These are phyloP conservation scores for Oxytropis ochrocephala DNA, from an alignment of 306 rosid genomes.

Conservation along the genomic window DNA sequence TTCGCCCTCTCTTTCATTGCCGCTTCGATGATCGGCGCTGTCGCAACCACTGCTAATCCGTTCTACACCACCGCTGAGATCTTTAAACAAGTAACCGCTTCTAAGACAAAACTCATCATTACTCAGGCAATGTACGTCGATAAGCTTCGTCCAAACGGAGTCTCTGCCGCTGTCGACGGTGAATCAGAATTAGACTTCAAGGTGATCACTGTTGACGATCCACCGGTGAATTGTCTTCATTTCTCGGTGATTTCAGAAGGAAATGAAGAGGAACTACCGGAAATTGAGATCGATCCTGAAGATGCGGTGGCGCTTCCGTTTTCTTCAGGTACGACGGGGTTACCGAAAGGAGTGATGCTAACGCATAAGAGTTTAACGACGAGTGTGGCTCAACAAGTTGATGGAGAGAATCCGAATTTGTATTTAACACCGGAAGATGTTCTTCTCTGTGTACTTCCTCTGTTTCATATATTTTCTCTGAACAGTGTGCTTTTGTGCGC, in stretches of 20 bases:
- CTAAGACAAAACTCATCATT: slow-evolving; percentile 52
- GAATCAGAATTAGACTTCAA: slow-evolving; percentile 26
- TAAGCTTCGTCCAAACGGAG: slow-evolving; percentile 34
- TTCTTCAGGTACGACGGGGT: slow-evolving; percentile 89
- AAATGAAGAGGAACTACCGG: slow-evolving; percentile 32
- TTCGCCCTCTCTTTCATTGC: slow-evolving; percentile 64
- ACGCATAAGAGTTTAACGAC: slow-evolving; percentile 69
- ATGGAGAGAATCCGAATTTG: slow-evolving; percentile 79
- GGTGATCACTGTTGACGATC: slow-evolving; percentile 47
- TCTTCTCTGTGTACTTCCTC: slow-evolving; percentile 69
- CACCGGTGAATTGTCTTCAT: slow-evolving; percentile 61
- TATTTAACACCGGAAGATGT: slow-evolving; percentile 50
- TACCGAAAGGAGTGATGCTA: slow-evolving; percentile 74
- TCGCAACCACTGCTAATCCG: slow-evolving; percentile 72
- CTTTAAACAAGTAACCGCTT: slow-evolving; percentile 44
- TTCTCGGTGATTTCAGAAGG: slow-evolving; percentile 59
- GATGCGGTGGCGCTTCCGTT: slow-evolving; percentile 74
- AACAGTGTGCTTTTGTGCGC: slow-evolving; percentile 59
- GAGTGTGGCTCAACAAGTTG: slow-evolving; percentile 87
- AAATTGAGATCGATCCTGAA: slow-evolving; percentile 27
- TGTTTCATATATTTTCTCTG: slow-evolving; percentile 76
- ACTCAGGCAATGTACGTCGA: slow-evolving; percentile 59
- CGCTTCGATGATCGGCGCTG: slow-evolving; percentile 74
- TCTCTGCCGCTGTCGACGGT: slow-evolving; percentile 2
- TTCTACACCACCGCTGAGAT: slow-evolving; percentile 67